Evolutionary conservation across 2,329 filamentous ascomycete genomes (phyloP), one percentile per base, ranked within the genome.

Genomic region (Epichloe uncinata): DNA sequence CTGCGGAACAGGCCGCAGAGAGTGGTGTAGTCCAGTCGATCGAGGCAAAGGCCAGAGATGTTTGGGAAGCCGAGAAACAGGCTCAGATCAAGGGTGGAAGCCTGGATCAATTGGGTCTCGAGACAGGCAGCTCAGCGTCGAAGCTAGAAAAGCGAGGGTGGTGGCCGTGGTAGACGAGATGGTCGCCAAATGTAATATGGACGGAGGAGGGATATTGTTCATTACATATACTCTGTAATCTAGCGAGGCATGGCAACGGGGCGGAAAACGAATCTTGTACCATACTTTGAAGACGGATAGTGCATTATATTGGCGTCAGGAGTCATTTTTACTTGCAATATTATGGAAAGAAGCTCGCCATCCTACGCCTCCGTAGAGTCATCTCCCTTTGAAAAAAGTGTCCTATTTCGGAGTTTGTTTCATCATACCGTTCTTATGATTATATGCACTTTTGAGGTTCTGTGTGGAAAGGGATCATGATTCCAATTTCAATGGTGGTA

Each of bases 11-110:
- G 37, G 41, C 22, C 16, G 35, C 53, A 15, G 43, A 55, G n/a
- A 55, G 49, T 26, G 54, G 55, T 33, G 45, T 57, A 5, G 51
- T 57, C 34, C 58, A 56, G 40, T 58, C 60, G 1, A 58, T 64
- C 38, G 59, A 60, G 55, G 61, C 67, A 35, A 69, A 71, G 60
- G 69, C 70, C 35, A 66, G 65, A 50, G 64, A 60, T 16, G 73
- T 68, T 1, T 71, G 75, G 54, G 72, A 75, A 51, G 60, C 64
- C 40, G 75, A 79, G 63, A 69, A 69, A 55, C 68, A 73, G 55
- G 73, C 72, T 52, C 74, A 79, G 66, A 66, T 66, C 52, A 63
- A 55, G 12, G 75, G 75, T 18, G 77, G 75, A 2, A 69, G 68
- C 46, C 60, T 79, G 42, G 75, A 79, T 56, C 70, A 70, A 51